These are phyloP conservation scores for Radiomyces spectabilis DNA, from an alignment of 192 early-diverging fungal genomes.

Conservation along the genomic window DNA sequence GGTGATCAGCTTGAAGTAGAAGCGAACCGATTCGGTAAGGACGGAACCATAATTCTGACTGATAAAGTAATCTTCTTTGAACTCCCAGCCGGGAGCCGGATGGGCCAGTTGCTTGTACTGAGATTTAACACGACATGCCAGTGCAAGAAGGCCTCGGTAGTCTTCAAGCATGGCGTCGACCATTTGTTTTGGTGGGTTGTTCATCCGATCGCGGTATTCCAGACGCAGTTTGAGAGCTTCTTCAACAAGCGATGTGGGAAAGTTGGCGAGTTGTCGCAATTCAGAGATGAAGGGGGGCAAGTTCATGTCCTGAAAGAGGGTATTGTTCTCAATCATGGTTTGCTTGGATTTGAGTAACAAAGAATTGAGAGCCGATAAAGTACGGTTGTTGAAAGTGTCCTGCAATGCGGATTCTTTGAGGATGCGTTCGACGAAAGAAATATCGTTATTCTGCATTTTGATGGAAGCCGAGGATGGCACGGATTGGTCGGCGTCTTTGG, in stretches of 20 bases:
- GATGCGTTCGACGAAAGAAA: slow-evolving; percentile 79
- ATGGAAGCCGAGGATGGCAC: not conserved
- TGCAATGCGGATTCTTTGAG: slow-evolving; percentile 76
- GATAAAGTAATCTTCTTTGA: slow-evolving; percentile 41
- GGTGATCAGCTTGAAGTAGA: slow-evolving; percentile 71
- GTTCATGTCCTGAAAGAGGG: slow-evolving; percentile 58
- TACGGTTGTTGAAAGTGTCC: slow-evolving; percentile 67
- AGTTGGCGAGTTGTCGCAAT: slow-evolving; percentile 62
- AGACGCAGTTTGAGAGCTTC: slow-evolving; percentile 73
- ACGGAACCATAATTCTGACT: slow-evolving; percentile 56
- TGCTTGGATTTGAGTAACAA: slow-evolving; percentile 56
- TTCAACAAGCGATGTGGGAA: slow-evolving; percentile 76
- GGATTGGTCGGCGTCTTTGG: not conserved
- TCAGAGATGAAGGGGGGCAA: slow-evolving; percentile 62
- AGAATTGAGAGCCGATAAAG: slow-evolving; percentile 51
- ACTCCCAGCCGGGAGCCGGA: slow-evolving; percentile 59
- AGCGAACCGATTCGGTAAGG: slow-evolving; percentile 62
- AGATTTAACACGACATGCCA: slow-evolving; percentile 68
- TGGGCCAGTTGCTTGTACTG: slow-evolving; percentile 56
- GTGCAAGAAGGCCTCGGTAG: slow-evolving; percentile 58
- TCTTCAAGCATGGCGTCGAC: slow-evolving; percentile 79
- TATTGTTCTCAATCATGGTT: slow-evolving; percentile 63
- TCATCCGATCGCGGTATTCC: slow-evolving; percentile 53
- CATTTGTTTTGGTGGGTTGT: slow-evolving; percentile 48
- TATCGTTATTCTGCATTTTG: slow-evolving; percentile 33